These are phyloP conservation scores for Microstegium vimineum DNA, from an alignment of 176 grass and related monocot genomes.

Conservation along the genomic window DNA sequence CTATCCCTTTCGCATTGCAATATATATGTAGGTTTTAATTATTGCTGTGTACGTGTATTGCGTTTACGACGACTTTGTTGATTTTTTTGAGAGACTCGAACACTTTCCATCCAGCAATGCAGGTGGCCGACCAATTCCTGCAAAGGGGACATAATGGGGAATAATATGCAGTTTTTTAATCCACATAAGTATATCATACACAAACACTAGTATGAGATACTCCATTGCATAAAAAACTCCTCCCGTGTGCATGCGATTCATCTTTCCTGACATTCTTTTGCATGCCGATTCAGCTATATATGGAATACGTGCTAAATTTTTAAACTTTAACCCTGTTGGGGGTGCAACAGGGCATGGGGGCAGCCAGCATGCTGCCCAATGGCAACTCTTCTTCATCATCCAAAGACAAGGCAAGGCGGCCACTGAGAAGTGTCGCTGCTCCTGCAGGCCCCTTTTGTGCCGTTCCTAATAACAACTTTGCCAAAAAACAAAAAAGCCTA, in stretches of 20 bases:
- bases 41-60: background rate
- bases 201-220: background rate
- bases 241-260: background rate
- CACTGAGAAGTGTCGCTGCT: conserved; percentile 5
- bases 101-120: conserved; percentile 87
- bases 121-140: conserved; percentile 31
- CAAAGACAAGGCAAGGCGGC: conserved; percentile 19
- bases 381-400: conserved; percentile 32
- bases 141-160: conserved; percentile 36
- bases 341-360: conserved; percentile 7
- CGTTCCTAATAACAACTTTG: background rate
- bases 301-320: background rate
- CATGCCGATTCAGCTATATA: background rate
- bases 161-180: no score
- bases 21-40: background rate
- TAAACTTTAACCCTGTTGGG: no score
- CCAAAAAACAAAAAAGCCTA: conserved; percentile 24
- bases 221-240: background rate
- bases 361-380: conserved; percentile 34
- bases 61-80: background rate
- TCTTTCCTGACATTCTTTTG: no score
- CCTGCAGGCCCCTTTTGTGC: background rate
- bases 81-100: conserved; percentile 61
- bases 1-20: background rate
- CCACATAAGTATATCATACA: no score